A percentile compares a stretch with the other conserved stretches of the same genome.
Evolutionary conservation across 2,329 filamentous ascomycete genomes (phyloP).

Genomic region (Emmonsiellopsis sp.): DNA sequence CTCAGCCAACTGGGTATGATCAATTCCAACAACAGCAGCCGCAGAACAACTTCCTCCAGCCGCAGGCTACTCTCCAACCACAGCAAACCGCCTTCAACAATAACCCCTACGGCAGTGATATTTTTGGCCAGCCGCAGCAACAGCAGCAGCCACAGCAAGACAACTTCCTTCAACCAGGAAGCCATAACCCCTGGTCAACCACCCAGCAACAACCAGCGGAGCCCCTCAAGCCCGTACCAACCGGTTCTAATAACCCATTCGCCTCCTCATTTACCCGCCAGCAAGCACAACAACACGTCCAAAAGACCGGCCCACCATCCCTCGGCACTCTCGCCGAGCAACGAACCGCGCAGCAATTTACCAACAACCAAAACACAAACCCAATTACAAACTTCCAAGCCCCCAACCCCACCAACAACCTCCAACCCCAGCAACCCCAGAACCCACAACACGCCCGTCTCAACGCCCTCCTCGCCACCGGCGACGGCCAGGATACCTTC

Average conservation of each 20-base stretch:
- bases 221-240: slow-evolving; percentile 68
- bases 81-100: slow-evolving; percentile 50
- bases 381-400: slow-evolving; percentile 41
- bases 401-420: slow-evolving; percentile 30
- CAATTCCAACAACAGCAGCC: slow-evolving; percentile 34
- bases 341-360: slow-evolving; percentile 58
- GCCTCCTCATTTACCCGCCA: slow-evolving; percentile 58
- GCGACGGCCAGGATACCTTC: slow-evolving; percentile 94
- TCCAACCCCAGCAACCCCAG: slow-evolving; percentile 27
- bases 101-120: slow-evolving; percentile 46
- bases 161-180: slow-evolving; percentile 61
- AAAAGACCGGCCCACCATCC: slow-evolving; percentile 53
- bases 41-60: slow-evolving; percentile 28
- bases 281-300: slow-evolving; percentile 44
- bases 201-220: slow-evolving; percentile 49
- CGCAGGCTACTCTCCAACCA: slow-evolving; percentile 43
- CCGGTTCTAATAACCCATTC: slow-evolving; percentile 97
- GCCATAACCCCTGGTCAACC: slow-evolving; percentile 87
- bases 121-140: slow-evolving; percentile 42
- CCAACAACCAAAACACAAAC: slow-evolving; percentile 36
- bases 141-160: slow-evolving; percentile 43
- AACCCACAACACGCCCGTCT: slow-evolving; percentile 62
- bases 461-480: slow-evolving; percentile 73
- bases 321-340: slow-evolving; percentile 74
- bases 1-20: slow-evolving; percentile 62